Evolutionary conservation across 345 rosid species (phyloP).

Genomic region (Populus nigra): DNA sequence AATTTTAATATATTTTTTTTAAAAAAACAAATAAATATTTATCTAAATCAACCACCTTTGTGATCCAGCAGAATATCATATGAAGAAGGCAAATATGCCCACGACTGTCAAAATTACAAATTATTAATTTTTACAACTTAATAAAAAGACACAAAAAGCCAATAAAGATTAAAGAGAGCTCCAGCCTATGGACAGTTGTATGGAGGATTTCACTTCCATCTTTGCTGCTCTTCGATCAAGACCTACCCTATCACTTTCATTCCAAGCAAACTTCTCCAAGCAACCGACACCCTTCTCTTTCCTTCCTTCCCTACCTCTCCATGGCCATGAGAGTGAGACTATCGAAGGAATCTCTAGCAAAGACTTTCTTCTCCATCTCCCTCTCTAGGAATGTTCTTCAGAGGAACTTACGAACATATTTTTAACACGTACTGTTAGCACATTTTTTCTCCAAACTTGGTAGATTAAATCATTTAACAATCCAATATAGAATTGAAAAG

Average conservation of each 20-base stretch:
- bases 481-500: conserved; percentile 8
- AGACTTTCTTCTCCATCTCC: not conserved
- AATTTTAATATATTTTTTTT: no score
- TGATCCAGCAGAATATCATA: not conserved
- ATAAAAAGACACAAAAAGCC: not conserved
- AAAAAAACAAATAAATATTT: no score
- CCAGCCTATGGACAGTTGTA: conserved; percentile 26
- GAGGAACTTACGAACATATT: not conserved
- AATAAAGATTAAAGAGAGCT: not conserved
- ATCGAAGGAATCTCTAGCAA: conserved; percentile 7
- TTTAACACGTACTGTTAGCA: not conserved
- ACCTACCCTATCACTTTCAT: conserved; percentile 14
- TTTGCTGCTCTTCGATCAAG: not conserved
- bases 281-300: conserved; percentile 11
- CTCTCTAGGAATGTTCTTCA: not conserved
- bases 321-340: not conserved
- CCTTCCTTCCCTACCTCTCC: not conserved
- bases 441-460: not conserved
- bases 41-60: not conserved
- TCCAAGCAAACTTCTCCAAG: conserved; percentile 35
- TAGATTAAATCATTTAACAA: not conserved
- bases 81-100: not conserved
- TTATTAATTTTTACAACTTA: not conserved
- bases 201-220: conserved; percentile 10
- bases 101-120: not conserved